A percentile compares a stretch with the other conserved stretches of the same genome.
Evolutionary conservation across 2,329 filamentous ascomycete genomes (phyloP).

Genomic region (Diaporthe ampelina): DNA sequence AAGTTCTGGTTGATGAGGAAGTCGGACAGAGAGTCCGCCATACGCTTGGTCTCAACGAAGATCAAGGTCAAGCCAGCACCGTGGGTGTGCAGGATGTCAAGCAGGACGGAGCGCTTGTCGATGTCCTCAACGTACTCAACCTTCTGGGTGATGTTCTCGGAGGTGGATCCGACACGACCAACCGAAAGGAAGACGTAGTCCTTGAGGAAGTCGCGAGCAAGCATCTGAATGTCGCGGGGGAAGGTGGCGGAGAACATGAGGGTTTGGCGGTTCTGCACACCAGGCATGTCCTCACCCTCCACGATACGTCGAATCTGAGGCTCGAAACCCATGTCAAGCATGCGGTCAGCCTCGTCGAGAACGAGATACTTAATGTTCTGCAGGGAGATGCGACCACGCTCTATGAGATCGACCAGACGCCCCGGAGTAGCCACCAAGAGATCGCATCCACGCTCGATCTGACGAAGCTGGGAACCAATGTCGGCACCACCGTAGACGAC

Average conservation of each 20-base stretch:
- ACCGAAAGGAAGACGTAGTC: constrained; percentile 99
- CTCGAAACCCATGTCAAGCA: constrained; percentile 99
- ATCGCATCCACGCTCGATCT: constrained; percentile 98
- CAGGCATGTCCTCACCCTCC: constrained; percentile 97
- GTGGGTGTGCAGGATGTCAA: constrained; percentile 97
- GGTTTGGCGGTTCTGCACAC: constrained; percentile 86
- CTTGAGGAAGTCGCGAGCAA: constrained; percentile 98
- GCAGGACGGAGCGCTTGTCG: constrained; percentile 97
- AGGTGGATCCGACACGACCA: constrained; percentile 97
- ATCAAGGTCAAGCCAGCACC: constrained; percentile 91
- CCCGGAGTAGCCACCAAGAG: constrained; percentile 96
- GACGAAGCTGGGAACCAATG: constrained; percentile 96
- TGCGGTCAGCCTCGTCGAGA: constrained; percentile 98
- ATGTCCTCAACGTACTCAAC: constrained; percentile 95
- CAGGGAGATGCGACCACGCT: constrained; percentile 97
- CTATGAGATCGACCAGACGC: constrained; percentile 97
- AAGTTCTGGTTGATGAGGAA: constrained; percentile 99
- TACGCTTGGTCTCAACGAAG: constrained; percentile 99
- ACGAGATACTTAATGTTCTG: constrained; percentile 99
- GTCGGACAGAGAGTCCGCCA: constrained; percentile 97
- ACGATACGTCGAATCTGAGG: constrained; percentile 99
- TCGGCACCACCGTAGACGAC: constrained; percentile 99
- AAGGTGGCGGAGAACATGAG: constrained; percentile 99
- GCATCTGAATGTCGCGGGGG: constrained; percentile 99
- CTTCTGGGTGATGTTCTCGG: constrained; percentile 99